Base-by-base conservation (phyloP, 805 yeast species). In the Phaffomyces thermotolerans region DNA sequence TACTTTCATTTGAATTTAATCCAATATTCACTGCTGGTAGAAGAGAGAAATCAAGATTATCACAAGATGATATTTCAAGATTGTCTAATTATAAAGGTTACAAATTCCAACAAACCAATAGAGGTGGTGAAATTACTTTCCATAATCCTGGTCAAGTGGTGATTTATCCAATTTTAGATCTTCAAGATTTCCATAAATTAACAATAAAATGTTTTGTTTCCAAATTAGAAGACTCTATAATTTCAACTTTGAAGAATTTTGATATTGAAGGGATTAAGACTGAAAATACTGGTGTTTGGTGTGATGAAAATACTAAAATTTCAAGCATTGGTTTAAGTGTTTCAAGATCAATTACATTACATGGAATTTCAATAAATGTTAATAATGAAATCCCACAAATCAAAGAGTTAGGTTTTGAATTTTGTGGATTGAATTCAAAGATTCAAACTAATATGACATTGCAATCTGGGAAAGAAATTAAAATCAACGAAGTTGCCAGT, bases 61-160 rank as follows among this genome's bases (percentile, higher is more conserved):
- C 71, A 1, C 48, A 47, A 6, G 54, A 48, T 3, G 51, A 44
- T 30, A 51, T 53, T 56, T 60, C 34, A 33, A 48, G 39, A 49
- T 49, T 31, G 66, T 58, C 52, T 55, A 39, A 25, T 46, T 34
- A 36, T 10, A n/a, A 68, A 34, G 72, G 72, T n/a, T 82, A 89
- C 14, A 71, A 71, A 27, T 85, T 78, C 56, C 73, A 81, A n/a
- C 91, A 86, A 54, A 75, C 93, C 0, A 79, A 79, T 42, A 69
- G 99, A 48, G 99, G 99, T 14, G 99, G 99, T 0, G 95, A 93
- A 59, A 78, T 93, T 1, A 93, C 99, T 0, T 93, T 86, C 70
- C 99, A 93, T 65, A 98, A 98, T 0, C 84, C 93, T 1, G 99
- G 99, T 0, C 99, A 93, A 63, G 59, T 88, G 33, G 96, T 90